Conservation (phyloP, 495 filamentous ascomycete genomes). For the Neurospora hispaniola region DNA sequence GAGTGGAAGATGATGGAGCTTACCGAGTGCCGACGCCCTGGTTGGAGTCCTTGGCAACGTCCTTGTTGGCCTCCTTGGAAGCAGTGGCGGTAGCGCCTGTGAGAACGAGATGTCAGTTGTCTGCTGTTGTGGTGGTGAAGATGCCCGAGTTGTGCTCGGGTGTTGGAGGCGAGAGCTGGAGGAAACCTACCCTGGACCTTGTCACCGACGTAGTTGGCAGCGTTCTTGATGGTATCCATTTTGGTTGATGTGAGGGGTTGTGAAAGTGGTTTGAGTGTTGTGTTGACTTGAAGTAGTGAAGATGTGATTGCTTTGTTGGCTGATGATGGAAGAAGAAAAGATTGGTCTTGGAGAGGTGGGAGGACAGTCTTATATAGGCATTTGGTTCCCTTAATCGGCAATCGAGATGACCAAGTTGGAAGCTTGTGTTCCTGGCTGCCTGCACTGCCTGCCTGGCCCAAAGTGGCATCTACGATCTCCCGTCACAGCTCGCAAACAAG, state of each 20-base stretch:
- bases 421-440: slow-evolving; percentile 11
- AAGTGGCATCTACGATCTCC: not conserved
- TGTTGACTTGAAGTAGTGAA: slow-evolving; percentile 14
- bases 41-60: slow-evolving; percentile 49
- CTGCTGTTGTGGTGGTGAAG: not conserved
- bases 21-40: slow-evolving; percentile 41
- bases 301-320: slow-evolving; percentile 18
- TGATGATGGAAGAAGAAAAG: slow-evolving; percentile 21
- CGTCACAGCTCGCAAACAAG: not conserved
- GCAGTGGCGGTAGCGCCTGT: slow-evolving; percentile 28
- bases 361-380: slow-evolving; percentile 15
- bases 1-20: slow-evolving; percentile 8
- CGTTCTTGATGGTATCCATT: slow-evolving; percentile 51
- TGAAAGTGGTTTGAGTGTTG: slow-evolving; percentile 5
- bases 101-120: not conserved
- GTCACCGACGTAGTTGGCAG: slow-evolving; percentile 51
- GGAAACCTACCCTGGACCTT: slow-evolving; percentile 36
- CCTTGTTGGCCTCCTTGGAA: slow-evolving; percentile 59
- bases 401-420: slow-evolving; percentile 4
- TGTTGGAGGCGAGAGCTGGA: not conserved
- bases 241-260: slow-evolving; percentile 20
- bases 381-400: slow-evolving; percentile 7
- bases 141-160: slow-evolving; percentile 1
- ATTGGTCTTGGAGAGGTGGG: slow-evolving; percentile 6
- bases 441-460: not conserved